phyloP scores from a whole-genome alignment of 2,329 filamentous ascomycete genomes.

The Venturia effusa region DNA sequence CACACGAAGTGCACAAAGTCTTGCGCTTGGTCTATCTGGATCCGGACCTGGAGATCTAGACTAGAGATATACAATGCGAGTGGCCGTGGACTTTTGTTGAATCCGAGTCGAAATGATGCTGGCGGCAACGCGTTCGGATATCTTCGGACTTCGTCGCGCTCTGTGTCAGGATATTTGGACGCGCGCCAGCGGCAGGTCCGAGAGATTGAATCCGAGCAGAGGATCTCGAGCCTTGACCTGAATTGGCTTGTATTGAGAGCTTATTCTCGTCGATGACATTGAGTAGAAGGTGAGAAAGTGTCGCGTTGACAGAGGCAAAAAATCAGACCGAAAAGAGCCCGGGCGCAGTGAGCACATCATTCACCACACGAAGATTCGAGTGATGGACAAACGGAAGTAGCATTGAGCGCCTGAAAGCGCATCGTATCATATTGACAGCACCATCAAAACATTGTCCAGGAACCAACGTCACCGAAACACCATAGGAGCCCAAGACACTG shows the following conservation, averaged over 20 bases:
- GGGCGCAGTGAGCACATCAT: too few species aligned
- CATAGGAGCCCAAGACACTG: not conserved
- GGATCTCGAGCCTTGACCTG: not conserved
- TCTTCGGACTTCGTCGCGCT: not conserved
- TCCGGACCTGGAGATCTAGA: not conserved
- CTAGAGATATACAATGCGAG: not conserved
- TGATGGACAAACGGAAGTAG: not conserved
- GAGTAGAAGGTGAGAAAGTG: too few species aligned
- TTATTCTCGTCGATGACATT: too few species aligned
- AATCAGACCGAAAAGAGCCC: too few species aligned
- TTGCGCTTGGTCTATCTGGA: not conserved
- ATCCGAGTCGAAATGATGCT: not conserved
- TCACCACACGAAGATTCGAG: too few species aligned
- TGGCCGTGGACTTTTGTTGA: not conserved
- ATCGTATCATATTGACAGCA: not conserved
- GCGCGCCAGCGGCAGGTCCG: not conserved
- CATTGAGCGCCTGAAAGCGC: conserved; percentile 3
- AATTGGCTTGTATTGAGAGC: not conserved
- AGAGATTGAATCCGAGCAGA: not conserved
- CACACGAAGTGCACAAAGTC: not conserved
- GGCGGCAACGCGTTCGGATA: not conserved
- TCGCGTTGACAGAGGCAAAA: too few species aligned
- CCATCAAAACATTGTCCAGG: not conserved
- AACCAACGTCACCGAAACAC: not conserved
- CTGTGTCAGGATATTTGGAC: not conserved